Percentiles rank a stretch among this genome's conserved stretches.
These are phyloP conservation scores for Allomyces macrogynus DNA, from an alignment of 192 early-diverging fungal genomes.

Conservation along the genomic window DNA sequence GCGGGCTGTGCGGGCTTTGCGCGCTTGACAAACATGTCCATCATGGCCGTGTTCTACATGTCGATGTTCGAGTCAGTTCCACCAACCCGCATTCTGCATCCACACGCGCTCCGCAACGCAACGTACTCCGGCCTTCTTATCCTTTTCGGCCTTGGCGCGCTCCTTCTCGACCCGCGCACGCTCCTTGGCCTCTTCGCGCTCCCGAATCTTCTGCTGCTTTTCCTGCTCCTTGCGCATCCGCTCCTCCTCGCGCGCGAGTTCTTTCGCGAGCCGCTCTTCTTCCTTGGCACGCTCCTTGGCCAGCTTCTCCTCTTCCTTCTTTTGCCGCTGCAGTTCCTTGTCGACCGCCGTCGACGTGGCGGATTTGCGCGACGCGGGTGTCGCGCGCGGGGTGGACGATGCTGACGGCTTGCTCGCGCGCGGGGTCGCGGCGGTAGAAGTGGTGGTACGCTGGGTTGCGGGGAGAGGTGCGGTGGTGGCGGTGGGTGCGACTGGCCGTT, in stretches of 20 bases:
- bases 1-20: neutral
- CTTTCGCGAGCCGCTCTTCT: neutral
- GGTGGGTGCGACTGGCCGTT: too few relatives aligned
- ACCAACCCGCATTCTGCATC: neutral
- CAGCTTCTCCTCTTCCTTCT: neutral
- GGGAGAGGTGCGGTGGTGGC: too few relatives aligned
- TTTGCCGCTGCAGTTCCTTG: too few relatives aligned
- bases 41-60: neutral
- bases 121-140: too few relatives aligned
- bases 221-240: neutral
- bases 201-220: neutral
- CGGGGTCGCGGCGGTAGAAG: too few relatives aligned
- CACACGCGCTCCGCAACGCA: too few relatives aligned
- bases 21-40: neutral
- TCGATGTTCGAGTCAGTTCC: neutral
- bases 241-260: neutral
- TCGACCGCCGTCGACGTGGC: too few relatives aligned
- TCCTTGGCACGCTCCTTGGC: neutral
- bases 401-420: too few relatives aligned
- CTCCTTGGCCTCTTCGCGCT: neutral
- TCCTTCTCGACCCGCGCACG: neutral
- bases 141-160: neutral
- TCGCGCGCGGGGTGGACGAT: too few relatives aligned
- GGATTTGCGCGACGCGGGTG: too few relatives aligned
- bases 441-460: too few relatives aligned